phyloP scores from a whole-genome alignment of 768 basidiomycete genomes.

The Amanita polypyramis region DNA sequence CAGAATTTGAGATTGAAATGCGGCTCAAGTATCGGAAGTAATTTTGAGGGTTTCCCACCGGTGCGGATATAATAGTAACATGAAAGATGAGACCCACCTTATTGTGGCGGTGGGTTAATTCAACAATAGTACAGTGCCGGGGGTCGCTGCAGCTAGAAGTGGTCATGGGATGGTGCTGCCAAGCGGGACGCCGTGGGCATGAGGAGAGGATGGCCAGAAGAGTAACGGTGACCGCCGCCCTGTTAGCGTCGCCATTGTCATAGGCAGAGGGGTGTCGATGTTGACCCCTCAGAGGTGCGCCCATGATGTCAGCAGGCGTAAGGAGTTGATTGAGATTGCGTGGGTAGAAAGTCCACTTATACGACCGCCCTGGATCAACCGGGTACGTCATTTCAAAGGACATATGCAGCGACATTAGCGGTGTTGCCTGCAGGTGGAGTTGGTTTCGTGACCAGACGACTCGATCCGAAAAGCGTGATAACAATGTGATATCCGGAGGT shows the following conservation, averaged over 20 bases:
- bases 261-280: background rate
- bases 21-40: background rate
- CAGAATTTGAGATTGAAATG: slow-evolving; percentile 4
- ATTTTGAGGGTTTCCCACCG: background rate
- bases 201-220: background rate
- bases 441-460: no score
- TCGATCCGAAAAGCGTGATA: no score
- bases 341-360: background rate
- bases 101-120: slow-evolving; percentile 1
- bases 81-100: background rate
- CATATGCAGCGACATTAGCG: background rate
- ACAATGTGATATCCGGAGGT: no score
- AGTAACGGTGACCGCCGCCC: background rate
- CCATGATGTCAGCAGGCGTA: slow-evolving; percentile 2
- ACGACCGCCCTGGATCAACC: background rate
- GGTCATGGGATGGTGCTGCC: background rate
- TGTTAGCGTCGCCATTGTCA: background rate
- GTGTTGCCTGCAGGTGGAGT: no score
- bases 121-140: slow-evolving; percentile 3
- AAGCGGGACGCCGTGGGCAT: background rate
- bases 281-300: background rate
- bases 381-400: background rate
- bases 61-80: background rate
- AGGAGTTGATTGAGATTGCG: background rate
- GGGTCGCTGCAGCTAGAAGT: background rate